Evolutionary conservation across 1,284 basidiomycete genomes (phyloP), one percentile per base, ranked within the genome.

Genomic region (Tylopilus sp.): DNA sequence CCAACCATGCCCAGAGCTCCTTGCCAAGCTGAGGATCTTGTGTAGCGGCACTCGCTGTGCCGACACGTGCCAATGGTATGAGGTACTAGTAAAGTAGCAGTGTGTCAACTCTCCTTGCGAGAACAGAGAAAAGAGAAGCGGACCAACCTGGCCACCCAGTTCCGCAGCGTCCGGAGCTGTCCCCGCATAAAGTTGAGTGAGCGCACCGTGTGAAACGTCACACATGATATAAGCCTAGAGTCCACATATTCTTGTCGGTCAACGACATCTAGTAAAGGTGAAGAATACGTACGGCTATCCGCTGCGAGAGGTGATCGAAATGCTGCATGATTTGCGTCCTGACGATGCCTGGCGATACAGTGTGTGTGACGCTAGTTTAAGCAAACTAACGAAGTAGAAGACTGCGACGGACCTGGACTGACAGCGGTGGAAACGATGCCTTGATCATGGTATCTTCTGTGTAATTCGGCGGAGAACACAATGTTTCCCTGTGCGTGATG

Each of bases 1-100:
- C 81, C 32, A 84, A 68, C 77, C 79, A 82, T 2, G 66, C 66
- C 81, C 81, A 84, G 4, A 84, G 69, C 65, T 70, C 70, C 55
- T 74, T 69, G 2, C 78, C 81, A 2, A 75, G 57, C 19, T 70
- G 69, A 10, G 72, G 73, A 53, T 82, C 79, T 58, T 73, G 70
- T 15, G 76, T 69, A 1, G 55, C 66, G 26, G 61, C 38, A n/a
- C 67, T 60, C 12, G 76, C 62, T 10, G 65, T 54, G 3, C 72
- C 76, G 0, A 72, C 51, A 1, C 78, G 70, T 9, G 82, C 82
- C 79, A 80, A 82, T 0, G 83, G 82, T 26, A 78, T 72, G 29
- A 84, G 66, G 58, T 77, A 82, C 77, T 82, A 47, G 6, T 54
- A 53, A 53, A 52, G 32, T n/a, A 36, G 22, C 4, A n/a, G 8